A percentile compares a stretch with the other conserved stretches of the same genome.
These are phyloP conservation scores for Stentor roeselii DNA, from an alignment of 73 alveolate genomes.

Conservation along the genomic window DNA sequence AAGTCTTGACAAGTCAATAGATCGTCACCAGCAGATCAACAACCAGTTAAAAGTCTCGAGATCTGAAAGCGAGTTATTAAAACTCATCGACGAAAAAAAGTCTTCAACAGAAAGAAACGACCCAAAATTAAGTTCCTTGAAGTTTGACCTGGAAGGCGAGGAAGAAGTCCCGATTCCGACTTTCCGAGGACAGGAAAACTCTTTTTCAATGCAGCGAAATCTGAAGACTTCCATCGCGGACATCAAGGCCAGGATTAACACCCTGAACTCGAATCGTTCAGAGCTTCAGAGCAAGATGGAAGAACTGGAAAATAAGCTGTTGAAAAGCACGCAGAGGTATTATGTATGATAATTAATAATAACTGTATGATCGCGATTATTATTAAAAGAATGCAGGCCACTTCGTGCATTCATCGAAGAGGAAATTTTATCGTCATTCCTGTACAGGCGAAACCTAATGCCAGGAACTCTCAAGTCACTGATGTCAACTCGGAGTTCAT, in stretches of 20 bases:
- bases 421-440: constrained; percentile 4
- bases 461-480: constrained; percentile 3
- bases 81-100: background rate
- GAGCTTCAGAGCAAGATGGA: constrained; percentile 9
- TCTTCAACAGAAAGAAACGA: background rate
- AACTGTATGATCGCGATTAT: no score
- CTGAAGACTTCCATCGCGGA: background rate
- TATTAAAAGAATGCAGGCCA: background rate
- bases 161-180: background rate
- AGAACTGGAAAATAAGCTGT: background rate
- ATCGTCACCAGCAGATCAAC: background rate
- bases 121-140: background rate
- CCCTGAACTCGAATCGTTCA: background rate
- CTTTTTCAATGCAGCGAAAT: background rate
- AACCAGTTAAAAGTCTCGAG: background rate
- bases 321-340: background rate
- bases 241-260: background rate
- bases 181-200: background rate
- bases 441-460: constrained; percentile 31
- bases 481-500: constrained; percentile 35
- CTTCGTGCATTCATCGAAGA: background rate
- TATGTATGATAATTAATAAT: background rate
- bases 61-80: background rate
- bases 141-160: background rate
- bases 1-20: background rate